phyloP scores from a whole-genome alignment of 1,139 yeast species.

The Meyerozyma smithsonii region DNA sequence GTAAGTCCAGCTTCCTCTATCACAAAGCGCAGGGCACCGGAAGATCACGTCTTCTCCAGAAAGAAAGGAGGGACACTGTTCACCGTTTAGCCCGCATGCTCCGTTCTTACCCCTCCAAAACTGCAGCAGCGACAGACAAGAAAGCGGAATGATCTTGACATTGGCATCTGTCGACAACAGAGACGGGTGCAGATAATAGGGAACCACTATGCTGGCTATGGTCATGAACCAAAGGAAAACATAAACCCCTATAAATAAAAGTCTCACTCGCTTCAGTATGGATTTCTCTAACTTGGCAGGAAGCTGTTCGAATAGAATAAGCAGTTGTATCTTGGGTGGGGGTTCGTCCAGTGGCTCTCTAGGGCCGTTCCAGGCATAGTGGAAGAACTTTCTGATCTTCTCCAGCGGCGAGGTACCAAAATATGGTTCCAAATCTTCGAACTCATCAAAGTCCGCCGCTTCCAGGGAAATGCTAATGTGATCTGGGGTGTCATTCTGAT shows the following conservation, averaged over 20 bases:
- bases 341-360: slow-evolving; percentile 42
- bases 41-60: slow-evolving; percentile 47
- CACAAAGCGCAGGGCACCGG: slow-evolving; percentile 88
- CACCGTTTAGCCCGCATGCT: slow-evolving; percentile 70
- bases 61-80: slow-evolving; percentile 46
- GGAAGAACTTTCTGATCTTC: slow-evolving; percentile 2
- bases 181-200: slow-evolving; percentile 38
- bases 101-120: slow-evolving; percentile 76
- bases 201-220: slow-evolving; percentile 26
- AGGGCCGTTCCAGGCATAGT: slow-evolving; percentile 50
- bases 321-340: slow-evolving; percentile 27
- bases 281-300: slow-evolving; percentile 36
- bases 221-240: slow-evolving; percentile 31
- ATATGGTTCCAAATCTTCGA: not conserved
- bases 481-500: not conserved
- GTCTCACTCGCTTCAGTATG: slow-evolving; percentile 23
- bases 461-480: not conserved
- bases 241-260: slow-evolving; percentile 32
- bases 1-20: slow-evolving; percentile 70
- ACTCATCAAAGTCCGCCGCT: not conserved
- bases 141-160: slow-evolving; percentile 25
- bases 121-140: slow-evolving; percentile 33
- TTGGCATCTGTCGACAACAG: slow-evolving; percentile 14
- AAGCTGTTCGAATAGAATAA: slow-evolving; percentile 34
- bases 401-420: not conserved